Conservation (phyloP, 495 filamentous ascomycete genomes). For the Xylaria grammica region DNA sequence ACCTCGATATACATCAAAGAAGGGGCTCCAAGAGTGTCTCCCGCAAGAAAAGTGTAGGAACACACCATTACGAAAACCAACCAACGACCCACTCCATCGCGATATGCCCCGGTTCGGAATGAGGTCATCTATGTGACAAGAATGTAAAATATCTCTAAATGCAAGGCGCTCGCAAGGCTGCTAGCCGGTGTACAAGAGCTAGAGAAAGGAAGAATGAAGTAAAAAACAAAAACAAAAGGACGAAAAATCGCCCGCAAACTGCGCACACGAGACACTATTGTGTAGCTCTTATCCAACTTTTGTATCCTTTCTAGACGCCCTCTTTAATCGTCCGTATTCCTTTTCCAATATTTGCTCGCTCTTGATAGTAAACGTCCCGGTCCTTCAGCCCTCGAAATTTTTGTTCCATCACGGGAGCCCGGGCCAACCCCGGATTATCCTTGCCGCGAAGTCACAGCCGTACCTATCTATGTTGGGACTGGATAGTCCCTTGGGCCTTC, state of each 20-base stretch:
- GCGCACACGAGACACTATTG: conserved; percentile 2
- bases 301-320: conserved; percentile 22
- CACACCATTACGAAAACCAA: not conserved
- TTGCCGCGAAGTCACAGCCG: not conserved
- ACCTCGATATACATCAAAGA: not conserved
- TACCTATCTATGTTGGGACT: conserved; percentile 26
- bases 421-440: conserved; percentile 2
- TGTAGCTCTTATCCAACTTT: conserved; percentile 15
- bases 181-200: conserved; percentile 11
- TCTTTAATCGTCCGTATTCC: conserved; percentile 14
- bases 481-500: conserved; percentile 34
- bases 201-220: conserved; percentile 5
- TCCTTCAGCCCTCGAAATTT: not conserved
- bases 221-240: conserved; percentile 6
- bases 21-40: not conserved
- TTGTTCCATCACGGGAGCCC: conserved; percentile 7
- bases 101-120: not conserved
- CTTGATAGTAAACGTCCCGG: not conserved
- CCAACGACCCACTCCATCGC: not conserved
- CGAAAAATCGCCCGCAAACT: not conserved
- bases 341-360: not conserved
- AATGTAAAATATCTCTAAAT: conserved; percentile 23
- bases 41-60: conserved; percentile 10
- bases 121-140: not conserved
- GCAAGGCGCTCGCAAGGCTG: conserved; percentile 5